These are phyloP conservation scores for Fusarium sp. DNA, from an alignment of 2,329 filamentous ascomycete species.

Conservation along the genomic window DNA sequence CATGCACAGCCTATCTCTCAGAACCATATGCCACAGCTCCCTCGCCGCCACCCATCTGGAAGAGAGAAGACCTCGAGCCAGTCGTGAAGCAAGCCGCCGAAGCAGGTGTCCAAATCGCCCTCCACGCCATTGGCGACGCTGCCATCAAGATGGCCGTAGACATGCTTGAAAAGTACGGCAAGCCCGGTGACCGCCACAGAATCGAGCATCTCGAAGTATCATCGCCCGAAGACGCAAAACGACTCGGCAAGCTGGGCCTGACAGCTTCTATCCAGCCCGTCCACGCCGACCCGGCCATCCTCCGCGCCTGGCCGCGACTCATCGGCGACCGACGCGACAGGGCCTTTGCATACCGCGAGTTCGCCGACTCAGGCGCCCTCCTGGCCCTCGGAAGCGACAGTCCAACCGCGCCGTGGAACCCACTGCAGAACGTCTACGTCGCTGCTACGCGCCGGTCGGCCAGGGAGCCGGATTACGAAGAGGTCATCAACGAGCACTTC, in stretches of 20 bases:
- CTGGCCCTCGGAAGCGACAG: slow-evolving; percentile 67
- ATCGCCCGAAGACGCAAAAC: slow-evolving; percentile 62
- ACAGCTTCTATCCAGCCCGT: slow-evolving; percentile 68
- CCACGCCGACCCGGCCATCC: slow-evolving; percentile 67
- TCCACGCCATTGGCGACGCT: slow-evolving; percentile 72
- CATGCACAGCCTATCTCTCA: slow-evolving; percentile 68
- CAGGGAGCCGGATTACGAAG: slow-evolving; percentile 55
- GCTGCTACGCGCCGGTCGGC: slow-evolving; percentile 66
- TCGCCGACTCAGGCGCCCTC: slow-evolving; percentile 62
- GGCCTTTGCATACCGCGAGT: slow-evolving; percentile 71
- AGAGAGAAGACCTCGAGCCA: slow-evolving; percentile 60
- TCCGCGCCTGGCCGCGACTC: slow-evolving; percentile 68
- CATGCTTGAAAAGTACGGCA: slow-evolving; percentile 56
- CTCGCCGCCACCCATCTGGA: slow-evolving; percentile 64
- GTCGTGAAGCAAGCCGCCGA: slow-evolving; percentile 64
- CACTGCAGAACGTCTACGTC: slow-evolving; percentile 65
- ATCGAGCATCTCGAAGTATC: slow-evolving; percentile 73
- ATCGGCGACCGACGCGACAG: slow-evolving; percentile 65
- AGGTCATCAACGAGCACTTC: slow-evolving; percentile 63
- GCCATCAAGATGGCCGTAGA: slow-evolving; percentile 68
- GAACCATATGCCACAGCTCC: slow-evolving; percentile 64
- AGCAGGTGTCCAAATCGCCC: slow-evolving; percentile 66
- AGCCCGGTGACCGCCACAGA: slow-evolving; percentile 63
- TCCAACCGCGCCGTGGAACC: slow-evolving; percentile 65
- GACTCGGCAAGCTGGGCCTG: slow-evolving; percentile 67